phyloP scores from a whole-genome alignment of 2,329 filamentous ascomycete genomes.

The Pseudofabraea citricarpa region DNA sequence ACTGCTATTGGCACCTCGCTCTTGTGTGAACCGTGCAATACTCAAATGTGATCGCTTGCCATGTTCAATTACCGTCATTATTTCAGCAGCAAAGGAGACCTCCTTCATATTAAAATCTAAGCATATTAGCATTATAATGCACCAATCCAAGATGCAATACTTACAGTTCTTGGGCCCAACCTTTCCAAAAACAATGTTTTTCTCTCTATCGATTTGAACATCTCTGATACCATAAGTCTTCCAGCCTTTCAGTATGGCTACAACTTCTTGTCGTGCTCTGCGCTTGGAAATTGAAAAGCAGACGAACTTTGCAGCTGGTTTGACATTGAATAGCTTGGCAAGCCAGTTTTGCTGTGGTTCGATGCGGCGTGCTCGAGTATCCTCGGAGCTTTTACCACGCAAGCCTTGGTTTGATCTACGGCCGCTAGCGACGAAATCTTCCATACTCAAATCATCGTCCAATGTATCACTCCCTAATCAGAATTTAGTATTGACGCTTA shows the following conservation, averaged over 20 bases:
- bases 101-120: constrained; percentile 76
- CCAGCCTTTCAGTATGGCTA: constrained; percentile 44
- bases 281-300: constrained; percentile 70
- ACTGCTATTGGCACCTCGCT: constrained; percentile 84
- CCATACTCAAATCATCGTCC: constrained; percentile 20
- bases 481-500: constrained; percentile 6
- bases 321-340: constrained; percentile 82
- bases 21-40: constrained; percentile 82
- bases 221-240: constrained; percentile 75
- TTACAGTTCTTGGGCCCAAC: constrained; percentile 76
- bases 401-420: constrained; percentile 1
- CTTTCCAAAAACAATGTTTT: constrained; percentile 74
- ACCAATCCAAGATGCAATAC: no score
- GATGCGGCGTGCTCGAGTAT: constrained; percentile 38
- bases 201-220: constrained; percentile 72
- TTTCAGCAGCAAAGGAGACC: constrained; percentile 80
- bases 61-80: constrained; percentile 86
- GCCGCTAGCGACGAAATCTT: constrained; percentile 18
- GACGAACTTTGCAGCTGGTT: constrained; percentile 70
- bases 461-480: constrained; percentile 18
- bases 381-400: constrained; percentile 11
- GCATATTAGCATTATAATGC: no score
- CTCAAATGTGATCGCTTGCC: constrained; percentile 71
- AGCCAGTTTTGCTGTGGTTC: constrained; percentile 81
- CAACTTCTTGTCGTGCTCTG: constrained; percentile 67